Evolutionary conservation across 768 basidiomycete species (phyloP).

Genomic region (Suillus subaureus): DNA sequence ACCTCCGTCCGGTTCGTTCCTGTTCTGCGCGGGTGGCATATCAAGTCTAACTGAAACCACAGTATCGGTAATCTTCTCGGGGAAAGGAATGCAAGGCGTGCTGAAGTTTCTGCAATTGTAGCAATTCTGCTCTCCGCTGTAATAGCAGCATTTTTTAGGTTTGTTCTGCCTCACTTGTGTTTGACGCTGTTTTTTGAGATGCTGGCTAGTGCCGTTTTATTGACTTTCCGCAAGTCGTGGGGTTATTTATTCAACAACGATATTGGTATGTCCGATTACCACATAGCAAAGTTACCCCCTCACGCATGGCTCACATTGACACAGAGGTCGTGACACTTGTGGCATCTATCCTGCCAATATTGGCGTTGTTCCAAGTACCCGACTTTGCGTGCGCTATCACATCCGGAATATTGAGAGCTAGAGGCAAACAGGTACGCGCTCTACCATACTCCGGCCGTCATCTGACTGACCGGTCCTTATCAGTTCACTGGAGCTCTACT

Average conservation of each 20-base stretch:
- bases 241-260: conserved; percentile 77
- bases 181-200: background rate
- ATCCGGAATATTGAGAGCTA: conserved; percentile 78
- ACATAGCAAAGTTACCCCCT: background rate
- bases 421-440: conserved; percentile 67
- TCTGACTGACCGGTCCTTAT: background rate
- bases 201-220: conserved; percentile 48
- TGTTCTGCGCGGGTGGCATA: background rate
- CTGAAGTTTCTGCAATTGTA: conserved; percentile 66
- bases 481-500: conserved; percentile 78
- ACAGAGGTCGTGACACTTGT: conserved; percentile 37
- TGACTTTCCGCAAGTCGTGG: conserved; percentile 66
- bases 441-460: background rate
- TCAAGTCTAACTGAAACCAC: conserved; percentile 1
- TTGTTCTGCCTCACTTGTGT: conserved; percentile 7
- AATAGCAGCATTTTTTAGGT: conserved; percentile 67
- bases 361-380: conserved; percentile 80
- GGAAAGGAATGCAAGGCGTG: conserved; percentile 71
- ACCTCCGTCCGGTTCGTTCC: conserved; percentile 72
- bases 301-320: background rate
- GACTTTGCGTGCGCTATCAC: conserved; percentile 76
- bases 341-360: conserved; percentile 70
- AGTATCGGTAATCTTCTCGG: conserved; percentile 91
- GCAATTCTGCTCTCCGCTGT: conserved; percentile 64
- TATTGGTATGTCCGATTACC: conserved; percentile 41